phyloP scores from a whole-genome alignment of 2,329 filamentous ascomycete species.

The Cladosporium oxysporum region DNA sequence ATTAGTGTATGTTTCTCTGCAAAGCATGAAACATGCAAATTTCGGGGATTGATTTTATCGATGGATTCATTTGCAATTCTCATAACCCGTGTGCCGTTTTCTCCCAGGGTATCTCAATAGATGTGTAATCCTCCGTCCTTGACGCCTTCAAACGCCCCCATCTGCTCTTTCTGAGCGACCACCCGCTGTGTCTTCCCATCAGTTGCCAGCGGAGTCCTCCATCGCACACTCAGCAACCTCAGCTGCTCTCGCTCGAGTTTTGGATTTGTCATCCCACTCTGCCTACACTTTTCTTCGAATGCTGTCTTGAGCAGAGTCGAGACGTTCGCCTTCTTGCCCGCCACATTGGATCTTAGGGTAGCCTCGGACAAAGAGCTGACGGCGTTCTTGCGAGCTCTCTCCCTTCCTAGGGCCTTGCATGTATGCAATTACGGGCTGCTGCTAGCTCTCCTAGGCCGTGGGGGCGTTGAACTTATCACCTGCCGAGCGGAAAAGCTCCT shows the following conservation, averaged over 20 bases:
- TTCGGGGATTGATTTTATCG: background rate
- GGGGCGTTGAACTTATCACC: conserved; percentile 65
- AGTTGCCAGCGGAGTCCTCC: background rate
- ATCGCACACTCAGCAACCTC: background rate
- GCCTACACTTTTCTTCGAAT: background rate
- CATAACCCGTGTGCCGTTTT: background rate
- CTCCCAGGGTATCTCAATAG: conserved; percentile 3
- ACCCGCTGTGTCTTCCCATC: background rate
- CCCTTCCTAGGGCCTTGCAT: background rate
- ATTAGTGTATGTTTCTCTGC: background rate
- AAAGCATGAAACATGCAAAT: background rate
- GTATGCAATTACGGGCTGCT: background rate
- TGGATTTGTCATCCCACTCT: background rate
- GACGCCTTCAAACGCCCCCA: background rate
- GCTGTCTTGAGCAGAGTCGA: background rate
- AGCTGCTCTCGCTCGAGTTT: background rate
- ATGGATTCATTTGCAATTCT: background rate
- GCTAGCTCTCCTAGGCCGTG: background rate
- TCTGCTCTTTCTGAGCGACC: background rate
- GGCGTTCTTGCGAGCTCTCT: too few relatives aligned
- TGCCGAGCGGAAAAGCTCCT: conserved; percentile 85
- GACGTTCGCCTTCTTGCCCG: background rate
- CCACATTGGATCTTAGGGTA: background rate
- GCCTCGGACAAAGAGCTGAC: background rate
- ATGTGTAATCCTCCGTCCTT: background rate